These are phyloP conservation scores for Pneumocystis murina DNA, from an alignment of 1,139 yeast species.

Conservation along the genomic window DNA sequence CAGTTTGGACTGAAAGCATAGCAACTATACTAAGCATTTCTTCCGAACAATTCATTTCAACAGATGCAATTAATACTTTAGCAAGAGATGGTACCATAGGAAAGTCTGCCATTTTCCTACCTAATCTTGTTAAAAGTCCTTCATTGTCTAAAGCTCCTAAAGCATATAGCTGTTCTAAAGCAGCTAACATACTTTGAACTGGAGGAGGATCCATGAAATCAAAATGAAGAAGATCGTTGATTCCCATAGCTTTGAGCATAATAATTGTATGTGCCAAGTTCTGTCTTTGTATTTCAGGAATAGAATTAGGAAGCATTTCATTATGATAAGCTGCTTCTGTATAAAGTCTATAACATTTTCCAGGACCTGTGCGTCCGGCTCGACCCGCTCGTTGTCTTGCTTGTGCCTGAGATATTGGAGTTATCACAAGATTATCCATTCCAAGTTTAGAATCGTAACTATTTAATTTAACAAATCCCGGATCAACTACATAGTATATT, in stretches of 20 bases:
- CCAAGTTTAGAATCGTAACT: constrained; percentile 70
- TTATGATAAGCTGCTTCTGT: constrained; percentile 75
- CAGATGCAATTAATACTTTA: constrained; percentile 61
- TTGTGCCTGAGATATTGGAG: constrained; percentile 82
- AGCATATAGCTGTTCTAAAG: constrained; percentile 70
- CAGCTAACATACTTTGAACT: constrained; percentile 52
- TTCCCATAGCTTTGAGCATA: constrained; percentile 58
- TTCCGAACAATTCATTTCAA: constrained; percentile 60
- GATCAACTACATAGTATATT: constrained; percentile 73
- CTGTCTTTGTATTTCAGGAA: constrained; percentile 78
- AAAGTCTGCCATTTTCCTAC: constrained; percentile 75
- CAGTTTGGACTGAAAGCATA: constrained; percentile 77
- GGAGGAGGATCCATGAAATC: constrained; percentile 96
- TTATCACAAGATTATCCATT: constrained; percentile 75
- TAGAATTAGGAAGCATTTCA: constrained; percentile 63
- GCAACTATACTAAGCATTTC: constrained; percentile 77
- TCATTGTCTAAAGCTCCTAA: constrained; percentile 69
- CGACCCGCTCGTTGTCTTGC: constrained; percentile 95
- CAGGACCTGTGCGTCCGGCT: constrained; percentile 95
- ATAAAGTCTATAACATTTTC: constrained; percentile 77
- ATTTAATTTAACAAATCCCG: constrained; percentile 85
- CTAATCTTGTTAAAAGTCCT: constrained; percentile 60
- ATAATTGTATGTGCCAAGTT: constrained; percentile 66
- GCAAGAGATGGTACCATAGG: constrained; percentile 94
- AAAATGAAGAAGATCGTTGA: constrained; percentile 59